Base-by-base conservation (phyloP, 768 basidiomycete genomes). In the Phlebiopsis flavidoalba region DNA sequence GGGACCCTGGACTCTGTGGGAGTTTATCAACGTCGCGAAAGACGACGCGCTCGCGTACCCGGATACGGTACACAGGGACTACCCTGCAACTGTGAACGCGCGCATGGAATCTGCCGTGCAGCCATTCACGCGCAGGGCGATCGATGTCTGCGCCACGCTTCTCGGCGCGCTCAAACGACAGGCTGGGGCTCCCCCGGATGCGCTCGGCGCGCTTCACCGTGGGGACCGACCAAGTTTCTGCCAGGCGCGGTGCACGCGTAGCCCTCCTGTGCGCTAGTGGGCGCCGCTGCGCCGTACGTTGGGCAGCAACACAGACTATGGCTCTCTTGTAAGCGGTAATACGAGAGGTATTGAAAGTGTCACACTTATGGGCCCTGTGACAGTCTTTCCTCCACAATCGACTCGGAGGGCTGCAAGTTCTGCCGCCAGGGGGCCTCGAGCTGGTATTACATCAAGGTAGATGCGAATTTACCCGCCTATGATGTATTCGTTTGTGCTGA, bases 361-460 rank as follows among this genome's bases (percentile, higher is more conserved):
- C n/a, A 17, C 6, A 2, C 22, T 8, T 7, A 31, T 19, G 37
- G 40, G n/a, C 40, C 5, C 21, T 8, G 22, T n/a, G 4, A 21
- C 57, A 85, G 81, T 84, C 85, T 0, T 83, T 88, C 74, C 73
- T 89, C 60, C 84, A 88, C 64, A 88, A 88, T 67, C 79, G 77
- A 2, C 78, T 88, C 0, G 87, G 88, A 10, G 88, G 88, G 0
- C 74, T 89, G 3, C 88, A 89, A 61, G 86, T 89, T 0, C 74
- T 88, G 51, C 78, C 80, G 0, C 86, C 85, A 1, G 85, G 83
- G n/a, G 14, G 65, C 77, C 4, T 80, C 85, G n/a, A 68, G 77
- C 24, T 89, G 87, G 88, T 81, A 82, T 68, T 89, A 88, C 63
- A 75, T 89, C 65, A 83, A 82, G 79, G 87, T 80, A 37, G 24